Evolutionary conservation across 1,284 basidiomycete species (phyloP).

Genomic region (Puccinia polysora): DNA sequence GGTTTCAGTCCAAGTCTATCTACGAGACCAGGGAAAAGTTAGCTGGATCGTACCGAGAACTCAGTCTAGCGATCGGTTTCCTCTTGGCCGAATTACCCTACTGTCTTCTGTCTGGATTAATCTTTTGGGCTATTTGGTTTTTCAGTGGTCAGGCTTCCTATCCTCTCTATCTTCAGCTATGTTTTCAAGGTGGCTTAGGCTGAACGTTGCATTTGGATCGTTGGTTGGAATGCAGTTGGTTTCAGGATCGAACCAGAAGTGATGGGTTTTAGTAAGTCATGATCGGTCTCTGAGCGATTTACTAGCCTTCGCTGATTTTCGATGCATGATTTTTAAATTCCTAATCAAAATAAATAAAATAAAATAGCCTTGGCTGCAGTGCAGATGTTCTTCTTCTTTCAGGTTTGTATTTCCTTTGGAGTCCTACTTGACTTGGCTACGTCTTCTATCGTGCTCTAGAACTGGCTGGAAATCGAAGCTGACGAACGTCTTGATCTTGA

Average conservation of each 20-base stretch:
- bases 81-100: conserved; percentile 40
- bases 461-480: no score
- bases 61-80: conserved; percentile 20
- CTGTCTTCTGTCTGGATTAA: conserved; percentile 17
- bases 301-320: not conserved
- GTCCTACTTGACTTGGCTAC: not conserved
- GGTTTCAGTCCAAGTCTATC: conserved; percentile 45
- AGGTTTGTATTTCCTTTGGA: conserved; percentile 34
- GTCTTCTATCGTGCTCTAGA: no score
- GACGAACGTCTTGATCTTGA: no score
- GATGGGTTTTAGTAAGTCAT: conserved; percentile 37
- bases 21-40: conserved; percentile 47
- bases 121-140: conserved; percentile 43
- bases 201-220: no score
- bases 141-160: conserved; percentile 8
- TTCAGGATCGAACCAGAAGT: conserved; percentile 22
- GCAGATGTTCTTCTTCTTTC: conserved; percentile 49
- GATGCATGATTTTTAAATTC: not conserved
- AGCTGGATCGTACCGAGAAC: conserved; percentile 17
- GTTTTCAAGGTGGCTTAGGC: not conserved
- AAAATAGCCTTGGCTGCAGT: conserved; percentile 46
- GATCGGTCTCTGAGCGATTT: conserved; percentile 33
- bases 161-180: not conserved
- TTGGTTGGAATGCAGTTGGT: conserved; percentile 25
- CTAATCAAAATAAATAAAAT: not conserved